Evolutionary conservation across 2,329 filamentous ascomycete species (phyloP).

Genomic region (Penicillium sp.): DNA sequence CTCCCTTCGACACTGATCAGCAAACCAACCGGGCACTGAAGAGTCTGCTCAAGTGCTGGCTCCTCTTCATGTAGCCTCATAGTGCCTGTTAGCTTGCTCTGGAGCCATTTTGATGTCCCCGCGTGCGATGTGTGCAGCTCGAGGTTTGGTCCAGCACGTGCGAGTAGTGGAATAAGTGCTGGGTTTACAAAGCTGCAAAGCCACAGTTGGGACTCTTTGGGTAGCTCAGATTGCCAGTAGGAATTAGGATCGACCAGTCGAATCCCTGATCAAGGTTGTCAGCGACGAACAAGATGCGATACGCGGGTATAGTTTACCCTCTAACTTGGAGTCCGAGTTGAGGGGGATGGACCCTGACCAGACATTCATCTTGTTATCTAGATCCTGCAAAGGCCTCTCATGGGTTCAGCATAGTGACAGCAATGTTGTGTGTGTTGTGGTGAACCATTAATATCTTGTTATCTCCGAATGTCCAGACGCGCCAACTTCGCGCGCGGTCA

Average conservation of each 20-base stretch:
- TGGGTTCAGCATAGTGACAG: constrained; percentile 15
- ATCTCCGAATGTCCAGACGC: constrained; percentile 15
- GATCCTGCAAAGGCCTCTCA: constrained; percentile 5
- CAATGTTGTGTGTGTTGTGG: neutral
- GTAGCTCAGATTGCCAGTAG: constrained; percentile 35
- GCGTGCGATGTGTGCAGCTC: constrained; percentile 39
- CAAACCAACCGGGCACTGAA: constrained; percentile 43
- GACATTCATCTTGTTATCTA: constrained; percentile 34
- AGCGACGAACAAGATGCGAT: constrained; percentile 8
- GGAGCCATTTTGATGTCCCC: constrained; percentile 41
- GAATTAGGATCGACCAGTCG: constrained; percentile 36
- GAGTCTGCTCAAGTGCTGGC: constrained; percentile 25
- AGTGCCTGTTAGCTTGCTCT: constrained; percentile 35
- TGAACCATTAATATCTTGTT: constrained; percentile 1
- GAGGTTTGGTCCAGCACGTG: constrained; percentile 41
- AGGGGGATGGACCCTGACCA: constrained; percentile 39
- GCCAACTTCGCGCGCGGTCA: constrained; percentile 21
- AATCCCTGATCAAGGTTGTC: constrained; percentile 29
- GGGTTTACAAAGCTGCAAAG: constrained; percentile 42
- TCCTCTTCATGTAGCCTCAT: constrained; percentile 38
- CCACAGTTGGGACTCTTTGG: constrained; percentile 34
- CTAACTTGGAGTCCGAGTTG: constrained; percentile 28
- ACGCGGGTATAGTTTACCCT: constrained; percentile 28
- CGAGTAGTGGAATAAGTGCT: constrained; percentile 41
- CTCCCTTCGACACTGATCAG: constrained; percentile 34